Conservation (phyloP, 306 rosid species). For the Bauhinia variegata region DNA sequence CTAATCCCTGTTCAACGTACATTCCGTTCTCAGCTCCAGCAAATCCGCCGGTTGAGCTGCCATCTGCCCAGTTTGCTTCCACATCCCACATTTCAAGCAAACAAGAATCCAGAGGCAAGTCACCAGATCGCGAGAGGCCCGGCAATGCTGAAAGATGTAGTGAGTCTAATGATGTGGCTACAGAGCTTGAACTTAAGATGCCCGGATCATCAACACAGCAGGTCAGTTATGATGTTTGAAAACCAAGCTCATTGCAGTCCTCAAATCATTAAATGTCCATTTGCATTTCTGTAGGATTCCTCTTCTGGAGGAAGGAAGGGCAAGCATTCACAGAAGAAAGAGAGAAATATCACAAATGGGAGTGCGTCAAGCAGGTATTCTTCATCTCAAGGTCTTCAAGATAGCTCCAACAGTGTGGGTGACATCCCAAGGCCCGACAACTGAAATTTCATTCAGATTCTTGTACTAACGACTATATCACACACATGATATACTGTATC, state of each 20-base stretch:
- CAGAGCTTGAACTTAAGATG: constrained; percentile 92
- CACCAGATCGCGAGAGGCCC: constrained; percentile 50
- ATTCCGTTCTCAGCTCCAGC: constrained; percentile 64
- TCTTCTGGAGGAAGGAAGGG: constrained; percentile 59
- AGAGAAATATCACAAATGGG: constrained; percentile 52
- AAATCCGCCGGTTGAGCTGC: constrained; percentile 55
- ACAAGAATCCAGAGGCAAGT: constrained; percentile 62
- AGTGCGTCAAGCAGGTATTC: constrained; percentile 74
- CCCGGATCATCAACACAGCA: constrained; percentile 82
- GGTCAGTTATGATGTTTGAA: constrained; percentile 48
- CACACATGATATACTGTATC: constrained; percentile 13
- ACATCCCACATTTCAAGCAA: constrained; percentile 52
- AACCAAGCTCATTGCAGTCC: constrained; percentile 12
- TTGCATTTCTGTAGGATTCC: constrained; percentile 54
- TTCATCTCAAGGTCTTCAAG: constrained; percentile 69
- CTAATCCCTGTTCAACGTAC: constrained; percentile 68
- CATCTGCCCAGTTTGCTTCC: constrained; percentile 58
- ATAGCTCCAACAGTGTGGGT: constrained; percentile 75
- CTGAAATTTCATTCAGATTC: constrained; percentile 36
- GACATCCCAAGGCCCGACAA: constrained; percentile 58
- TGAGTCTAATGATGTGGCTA: constrained; percentile 74
- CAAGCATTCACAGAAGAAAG: constrained; percentile 66
- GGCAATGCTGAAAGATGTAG: constrained; percentile 57
- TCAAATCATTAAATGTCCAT: constrained; percentile 16
- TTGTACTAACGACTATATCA: constrained; percentile 25